Conservation (phyloP, 306 rosid genomes). For the Clitoria ternatea region DNA sequence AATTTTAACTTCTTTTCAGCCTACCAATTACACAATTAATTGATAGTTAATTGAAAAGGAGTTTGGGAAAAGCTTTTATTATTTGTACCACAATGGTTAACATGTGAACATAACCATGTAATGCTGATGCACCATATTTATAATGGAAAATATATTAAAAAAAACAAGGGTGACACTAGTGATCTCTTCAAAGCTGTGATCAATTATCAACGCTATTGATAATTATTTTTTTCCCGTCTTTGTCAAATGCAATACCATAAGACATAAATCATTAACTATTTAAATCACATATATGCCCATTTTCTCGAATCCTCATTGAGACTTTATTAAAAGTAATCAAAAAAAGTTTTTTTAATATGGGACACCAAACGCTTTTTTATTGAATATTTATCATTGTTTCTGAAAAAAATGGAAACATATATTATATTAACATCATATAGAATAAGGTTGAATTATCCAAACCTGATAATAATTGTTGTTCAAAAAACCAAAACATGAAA, state of each 20-base stretch:
- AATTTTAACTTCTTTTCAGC: too few species aligned
- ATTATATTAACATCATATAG: conserved; percentile 4
- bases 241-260: not conserved
- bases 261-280: not conserved
- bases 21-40: too few species aligned
- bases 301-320: not conserved
- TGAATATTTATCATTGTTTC: not conserved
- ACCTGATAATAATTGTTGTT: too few species aligned
- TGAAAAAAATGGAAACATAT: too few species aligned
- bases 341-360: not conserved
- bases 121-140: not conserved
- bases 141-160: not conserved
- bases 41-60: too few species aligned
- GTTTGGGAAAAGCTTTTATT: too few species aligned
- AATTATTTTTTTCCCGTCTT: not conserved
- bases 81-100: too few species aligned
- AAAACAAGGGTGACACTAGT: not conserved
- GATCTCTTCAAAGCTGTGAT: not conserved
- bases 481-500: too few species aligned
- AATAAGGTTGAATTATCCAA: not conserved
- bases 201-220: not conserved
- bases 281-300: not conserved
- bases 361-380: not conserved
- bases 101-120: not conserved
- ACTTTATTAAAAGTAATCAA: not conserved